These are phyloP conservation scores for Forsythia suspensa DNA, from an alignment of 257 asterid genomes.

Conservation along the genomic window DNA sequence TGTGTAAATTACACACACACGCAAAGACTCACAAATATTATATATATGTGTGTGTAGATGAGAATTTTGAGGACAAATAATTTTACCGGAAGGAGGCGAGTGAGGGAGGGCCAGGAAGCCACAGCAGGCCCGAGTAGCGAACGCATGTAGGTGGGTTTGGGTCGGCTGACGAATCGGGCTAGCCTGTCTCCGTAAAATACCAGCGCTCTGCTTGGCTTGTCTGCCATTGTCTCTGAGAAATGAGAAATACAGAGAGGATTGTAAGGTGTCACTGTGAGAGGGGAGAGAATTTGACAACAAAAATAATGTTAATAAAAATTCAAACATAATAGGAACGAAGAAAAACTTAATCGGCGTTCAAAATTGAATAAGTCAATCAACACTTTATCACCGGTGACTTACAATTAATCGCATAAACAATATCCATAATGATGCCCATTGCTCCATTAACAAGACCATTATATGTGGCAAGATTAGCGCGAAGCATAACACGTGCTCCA, in stretches of 20 bases:
- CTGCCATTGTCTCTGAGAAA: conserved; percentile 43
- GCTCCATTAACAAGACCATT: no score
- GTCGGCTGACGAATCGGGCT: conserved; percentile 57
- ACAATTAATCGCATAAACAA: no score
- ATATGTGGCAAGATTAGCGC: no score
- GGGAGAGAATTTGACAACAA: neutral
- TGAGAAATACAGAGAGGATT: neutral
- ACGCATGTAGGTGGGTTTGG: conserved; percentile 64
- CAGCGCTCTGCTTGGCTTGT: conserved; percentile 81
- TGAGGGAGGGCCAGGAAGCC: conserved; percentile 74
- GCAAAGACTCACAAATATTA: no score
- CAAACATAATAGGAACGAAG: no score
- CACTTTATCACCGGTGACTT: no score
- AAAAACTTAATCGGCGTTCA: no score
- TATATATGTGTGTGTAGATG: no score
- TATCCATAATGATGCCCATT: no score
- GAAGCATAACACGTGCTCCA: no score
- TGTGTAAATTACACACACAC: neutral
- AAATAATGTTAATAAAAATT: no score
- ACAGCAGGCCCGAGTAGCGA: conserved; percentile 74
- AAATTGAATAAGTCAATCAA: no score
- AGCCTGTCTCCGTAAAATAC: conserved; percentile 79
- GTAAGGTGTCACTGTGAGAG: neutral
- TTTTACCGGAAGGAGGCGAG: conserved; percentile 64
- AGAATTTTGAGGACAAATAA: neutral